Evolutionary conservation across 306 rosid species (phyloP).

Genomic region (Alnus rubra): DNA sequence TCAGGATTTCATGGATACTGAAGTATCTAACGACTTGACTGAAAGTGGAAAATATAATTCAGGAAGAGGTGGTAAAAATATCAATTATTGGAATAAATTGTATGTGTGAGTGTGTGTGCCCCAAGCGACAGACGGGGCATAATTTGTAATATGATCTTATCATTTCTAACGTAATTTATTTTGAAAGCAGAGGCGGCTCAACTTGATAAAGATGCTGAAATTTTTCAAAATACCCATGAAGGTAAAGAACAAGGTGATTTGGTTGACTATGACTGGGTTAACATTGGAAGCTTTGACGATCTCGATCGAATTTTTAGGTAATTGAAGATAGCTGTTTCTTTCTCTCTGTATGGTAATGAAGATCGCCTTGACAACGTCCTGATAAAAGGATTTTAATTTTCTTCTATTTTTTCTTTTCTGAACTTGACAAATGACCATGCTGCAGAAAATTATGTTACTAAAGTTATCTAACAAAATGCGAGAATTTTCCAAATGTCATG

Average conservation of each 20-base stretch:
- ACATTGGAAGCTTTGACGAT: constrained; percentile 92
- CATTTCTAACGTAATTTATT: constrained; percentile 33
- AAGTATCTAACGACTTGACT: constrained; percentile 40
- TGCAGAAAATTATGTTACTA: background rate
- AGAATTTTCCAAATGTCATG: background rate
- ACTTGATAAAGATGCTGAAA: constrained; percentile 50
- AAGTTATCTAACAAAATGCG: background rate
- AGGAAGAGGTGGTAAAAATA: constrained; percentile 47
- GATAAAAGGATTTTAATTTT: background rate
- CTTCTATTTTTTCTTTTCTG: background rate
- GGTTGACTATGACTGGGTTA: constrained; percentile 87
- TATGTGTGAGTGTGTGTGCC: constrained; percentile 19
- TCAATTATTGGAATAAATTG: constrained; percentile 24
- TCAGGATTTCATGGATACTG: constrained; percentile 46
- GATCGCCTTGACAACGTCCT: constrained; percentile 15
- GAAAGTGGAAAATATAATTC: constrained; percentile 43
- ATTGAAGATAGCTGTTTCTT: constrained; percentile 23
- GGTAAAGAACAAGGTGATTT: constrained; percentile 77
- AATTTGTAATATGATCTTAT: constrained; percentile 9
- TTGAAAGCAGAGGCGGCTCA: constrained; percentile 55
- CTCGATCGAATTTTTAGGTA: constrained; percentile 91
- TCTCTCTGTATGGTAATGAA: constrained; percentile 11
- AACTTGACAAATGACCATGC: background rate
- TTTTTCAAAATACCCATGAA: constrained; percentile 51
- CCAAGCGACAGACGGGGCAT: constrained; percentile 21